A percentile compares a stretch with the other conserved stretches of the same genome.
Conservation (phyloP, 139 green algal species). For the Gonium pectorale region DNA sequence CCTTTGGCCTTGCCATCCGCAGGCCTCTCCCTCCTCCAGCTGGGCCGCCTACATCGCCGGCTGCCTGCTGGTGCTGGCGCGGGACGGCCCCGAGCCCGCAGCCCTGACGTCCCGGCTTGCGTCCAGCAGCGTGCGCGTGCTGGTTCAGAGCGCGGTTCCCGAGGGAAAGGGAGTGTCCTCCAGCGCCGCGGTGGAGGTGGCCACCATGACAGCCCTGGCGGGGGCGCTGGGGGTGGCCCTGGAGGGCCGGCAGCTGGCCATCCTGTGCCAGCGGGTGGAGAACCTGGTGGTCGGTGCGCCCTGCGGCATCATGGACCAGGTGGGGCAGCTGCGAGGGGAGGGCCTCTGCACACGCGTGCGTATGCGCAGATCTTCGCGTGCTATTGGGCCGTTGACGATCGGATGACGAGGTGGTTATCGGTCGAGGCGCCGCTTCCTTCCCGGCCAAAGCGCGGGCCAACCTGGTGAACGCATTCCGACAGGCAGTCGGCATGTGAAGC, state of each 20-base stretch:
- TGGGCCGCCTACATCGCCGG: conserved; percentile 95
- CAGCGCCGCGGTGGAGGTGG: conserved; percentile 94
- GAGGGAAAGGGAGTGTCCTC: conserved; percentile 94
- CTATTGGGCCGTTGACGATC: too few relatives aligned
- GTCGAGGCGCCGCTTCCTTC: too few relatives aligned
- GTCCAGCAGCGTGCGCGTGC: background rate
- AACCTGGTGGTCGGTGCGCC: conserved; percentile 94
- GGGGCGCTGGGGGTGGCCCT: conserved; percentile 56
- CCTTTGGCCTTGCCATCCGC: too few relatives aligned
- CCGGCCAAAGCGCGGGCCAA: too few relatives aligned
- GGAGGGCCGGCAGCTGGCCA: conserved; percentile 69
- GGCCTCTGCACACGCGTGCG: too few relatives aligned
- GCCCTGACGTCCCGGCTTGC: conserved; percentile 13
- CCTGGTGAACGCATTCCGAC: too few relatives aligned
- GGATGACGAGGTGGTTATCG: conserved; percentile 92
- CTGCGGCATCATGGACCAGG: conserved; percentile 97
- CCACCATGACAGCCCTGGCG: conserved; percentile 81
- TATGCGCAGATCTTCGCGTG: too few relatives aligned
- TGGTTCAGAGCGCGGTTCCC: conserved; percentile 79
- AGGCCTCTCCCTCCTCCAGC: conserved; percentile 47
- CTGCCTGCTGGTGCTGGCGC: conserved; percentile 85
- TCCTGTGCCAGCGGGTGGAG: conserved; percentile 92
- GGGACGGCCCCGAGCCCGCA: conserved; percentile 60
- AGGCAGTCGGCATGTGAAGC: too few relatives aligned
- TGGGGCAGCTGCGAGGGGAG: background rate